A percentile compares a stretch with the other conserved stretches of the same genome.
Conservation (phyloP, 75 land plant species). For the Picea glauca region DNA sequence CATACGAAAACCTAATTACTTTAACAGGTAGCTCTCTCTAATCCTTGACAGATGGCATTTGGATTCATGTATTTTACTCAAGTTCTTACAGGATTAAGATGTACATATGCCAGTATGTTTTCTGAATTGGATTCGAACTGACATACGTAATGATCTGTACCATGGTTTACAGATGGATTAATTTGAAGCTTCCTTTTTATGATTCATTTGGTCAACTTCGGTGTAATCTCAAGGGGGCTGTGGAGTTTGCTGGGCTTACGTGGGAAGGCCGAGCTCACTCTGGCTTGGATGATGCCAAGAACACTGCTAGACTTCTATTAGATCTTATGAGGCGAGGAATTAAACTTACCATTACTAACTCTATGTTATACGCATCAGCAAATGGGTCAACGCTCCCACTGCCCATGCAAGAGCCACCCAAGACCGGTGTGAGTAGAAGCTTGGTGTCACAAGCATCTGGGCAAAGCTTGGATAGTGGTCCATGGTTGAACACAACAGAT, state of each 20-base stretch:
- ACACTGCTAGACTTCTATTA: constrained; percentile 76
- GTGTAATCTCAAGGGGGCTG: constrained; percentile 82
- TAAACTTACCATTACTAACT: constrained; percentile 54
- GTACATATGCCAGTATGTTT: too few species aligned
- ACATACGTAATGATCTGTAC: background rate
- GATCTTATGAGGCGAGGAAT: constrained; percentile 63
- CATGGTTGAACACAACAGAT: background rate
- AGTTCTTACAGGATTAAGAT: too few species aligned
- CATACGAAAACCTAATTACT: constrained; percentile 80
- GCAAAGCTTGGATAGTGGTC: background rate
- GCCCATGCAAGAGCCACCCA: background rate
- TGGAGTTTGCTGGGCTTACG: constrained; percentile 60
- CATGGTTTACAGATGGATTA: constrained; percentile 85
- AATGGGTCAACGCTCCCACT: constrained; percentile 9
- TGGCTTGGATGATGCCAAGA: constrained; percentile 90
- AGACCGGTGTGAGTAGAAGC: constrained; percentile 8
- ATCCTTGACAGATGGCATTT: background rate
- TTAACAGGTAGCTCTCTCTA: constrained; percentile 56
- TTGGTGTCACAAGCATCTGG: constrained; percentile 7
- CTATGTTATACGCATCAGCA: constrained; percentile 28
- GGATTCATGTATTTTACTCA: background rate
- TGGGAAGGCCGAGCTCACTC: constrained; percentile 94
- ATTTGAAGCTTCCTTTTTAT: constrained; percentile 71
- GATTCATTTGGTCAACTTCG: constrained; percentile 50
- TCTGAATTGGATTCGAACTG: too few species aligned